Evolutionary conservation across 1,139 yeast species (phyloP).

Genomic region (Kodamaea fungicola): DNA sequence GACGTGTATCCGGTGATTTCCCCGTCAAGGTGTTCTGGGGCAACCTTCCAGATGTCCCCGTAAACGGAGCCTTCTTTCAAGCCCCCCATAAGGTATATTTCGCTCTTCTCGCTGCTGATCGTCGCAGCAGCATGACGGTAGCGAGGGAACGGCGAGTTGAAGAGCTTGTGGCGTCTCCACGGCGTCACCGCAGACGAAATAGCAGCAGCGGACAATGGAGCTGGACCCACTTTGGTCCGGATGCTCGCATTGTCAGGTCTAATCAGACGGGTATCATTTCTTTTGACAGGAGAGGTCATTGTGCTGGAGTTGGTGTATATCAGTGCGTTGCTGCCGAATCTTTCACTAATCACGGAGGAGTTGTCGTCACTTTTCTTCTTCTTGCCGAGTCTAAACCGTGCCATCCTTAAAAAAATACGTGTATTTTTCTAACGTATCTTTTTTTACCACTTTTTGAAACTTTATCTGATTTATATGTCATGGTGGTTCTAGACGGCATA

Average conservation of each 20-base stretch:
- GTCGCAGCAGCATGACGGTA: conserved; percentile 89
- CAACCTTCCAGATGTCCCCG: conserved; percentile 88
- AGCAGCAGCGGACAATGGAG: neutral
- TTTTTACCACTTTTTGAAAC: too few relatives aligned
- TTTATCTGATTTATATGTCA: too few relatives aligned
- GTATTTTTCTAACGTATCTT: too few relatives aligned
- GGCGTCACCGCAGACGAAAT: conserved; percentile 43
- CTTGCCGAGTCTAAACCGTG: conserved; percentile 29
- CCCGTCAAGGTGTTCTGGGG: conserved; percentile 34
- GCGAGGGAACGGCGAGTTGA: conserved; percentile 87
- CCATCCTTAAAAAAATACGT: conserved; percentile 12
- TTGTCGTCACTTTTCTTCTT: conserved; percentile 17
- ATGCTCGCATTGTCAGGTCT: neutral
- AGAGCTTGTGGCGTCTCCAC: conserved; percentile 71
- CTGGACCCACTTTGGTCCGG: neutral
- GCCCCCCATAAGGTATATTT: conserved; percentile 91
- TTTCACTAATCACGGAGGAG: conserved; percentile 11
- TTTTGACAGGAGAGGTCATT: conserved; percentile 63
- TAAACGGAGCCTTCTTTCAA: conserved; percentile 87
- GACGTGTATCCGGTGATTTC: conserved; percentile 45
- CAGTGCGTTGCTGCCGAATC: neutral
- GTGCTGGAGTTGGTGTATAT: conserved; percentile 6
- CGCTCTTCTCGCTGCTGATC: conserved; percentile 74
- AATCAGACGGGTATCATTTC: conserved; percentile 1
- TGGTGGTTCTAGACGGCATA: too few relatives aligned